Evolutionary conservation across 768 basidiomycete genomes (phyloP), one percentile per base, ranked within the genome.

Genomic region (Russula sp.): DNA sequence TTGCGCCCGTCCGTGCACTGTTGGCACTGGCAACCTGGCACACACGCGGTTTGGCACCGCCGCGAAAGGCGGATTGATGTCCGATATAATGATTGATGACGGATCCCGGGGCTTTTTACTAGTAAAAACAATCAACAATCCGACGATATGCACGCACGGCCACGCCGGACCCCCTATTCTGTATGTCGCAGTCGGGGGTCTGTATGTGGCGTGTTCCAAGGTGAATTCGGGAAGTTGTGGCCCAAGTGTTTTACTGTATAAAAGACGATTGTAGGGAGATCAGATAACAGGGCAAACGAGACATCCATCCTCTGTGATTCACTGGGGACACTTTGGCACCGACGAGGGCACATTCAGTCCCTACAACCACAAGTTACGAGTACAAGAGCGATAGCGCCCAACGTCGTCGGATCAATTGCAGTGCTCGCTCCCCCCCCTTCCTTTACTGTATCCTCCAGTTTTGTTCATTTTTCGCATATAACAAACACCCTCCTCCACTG

Each of bases 331-430:
- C 32, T 32, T 30, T 2, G 56, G 20, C 56, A 42, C 56, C 10
- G 10, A 11, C 26, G 26, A 30, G n/a, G 28, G 28, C n/a, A 22
- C 16, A 28, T 13, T 22, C 30, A 30, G n/a, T 30, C 18, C 1
- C 9, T 0, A 28, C 36, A 24, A 13, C 56, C 18, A 32, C 56
- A 57, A 46, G 28, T 32, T 10, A 51, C 24, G 10, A 53, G 26
- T 20, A 44, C 59, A 61, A 22, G 18, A 18, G 20, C 36, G 36
- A 62, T 22, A 65, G 59, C 64, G 64, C 64, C 64, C 60, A 52
- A 52, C 7, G 54, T 61, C 60, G 64, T 61, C 60, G 64, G 64
- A 65, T 65, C 64, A 65, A 22, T 49, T 22, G 42, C 38, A 40
- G 38, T 40, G 38, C 38, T 48, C 42, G 38, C 24, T n/a, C 48